Evolutionary conservation across 2,329 filamentous ascomycete species (phyloP), one percentile per base, ranked within the genome.

Genomic region (Trichophyton mentagrophytes): DNA sequence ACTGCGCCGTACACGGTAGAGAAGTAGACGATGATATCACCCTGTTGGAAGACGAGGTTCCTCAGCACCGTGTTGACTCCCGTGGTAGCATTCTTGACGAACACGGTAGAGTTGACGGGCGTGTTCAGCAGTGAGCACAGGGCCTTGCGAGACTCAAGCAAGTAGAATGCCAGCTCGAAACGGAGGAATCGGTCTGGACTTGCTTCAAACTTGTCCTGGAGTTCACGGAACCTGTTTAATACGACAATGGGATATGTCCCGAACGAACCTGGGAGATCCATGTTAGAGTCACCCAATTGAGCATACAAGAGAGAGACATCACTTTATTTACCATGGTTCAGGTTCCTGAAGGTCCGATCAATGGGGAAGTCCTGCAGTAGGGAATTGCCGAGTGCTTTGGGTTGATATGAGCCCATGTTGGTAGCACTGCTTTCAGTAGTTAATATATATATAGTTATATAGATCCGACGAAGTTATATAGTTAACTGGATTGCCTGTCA

Each of bases 71-170:
- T 88, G 74, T 93, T 92, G 55, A 76, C 68, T 60, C 74, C 76
- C 0, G 82, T 85, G 0, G 89, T 95, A 11, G 90, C 89, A 70
- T 96, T 96, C 61, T 82, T 77, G 0, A 95, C 84, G 65, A 95
- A 86, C 0, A 95, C 90, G 44, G 88, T 76, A 8, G 85, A 84
- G 8, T 85, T 79, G 0, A 77, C 69, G 0, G 86, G 84, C 0
- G 82, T 86, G 63, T 88, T 82, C 63, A 96, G 76, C 22, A 89
- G 68, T 25, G 76, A 70, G 0, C 88, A 86, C 3, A 91, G 75
- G 2, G 85, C 85, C 40, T 72, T 74, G 7, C 89, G 85, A 8
- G 81, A 81, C 64, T 81, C 76, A 64, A 88, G 84, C 0, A 95
- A 79, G 8, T 85, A 76, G 3, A 74, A 67, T 0, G 85, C 80